A percentile compares a stretch with the other conserved stretches of the same genome.
phyloP scores from a whole-genome alignment of 352 stramenopile species.

The Pythium rhizo-oryzae region DNA sequence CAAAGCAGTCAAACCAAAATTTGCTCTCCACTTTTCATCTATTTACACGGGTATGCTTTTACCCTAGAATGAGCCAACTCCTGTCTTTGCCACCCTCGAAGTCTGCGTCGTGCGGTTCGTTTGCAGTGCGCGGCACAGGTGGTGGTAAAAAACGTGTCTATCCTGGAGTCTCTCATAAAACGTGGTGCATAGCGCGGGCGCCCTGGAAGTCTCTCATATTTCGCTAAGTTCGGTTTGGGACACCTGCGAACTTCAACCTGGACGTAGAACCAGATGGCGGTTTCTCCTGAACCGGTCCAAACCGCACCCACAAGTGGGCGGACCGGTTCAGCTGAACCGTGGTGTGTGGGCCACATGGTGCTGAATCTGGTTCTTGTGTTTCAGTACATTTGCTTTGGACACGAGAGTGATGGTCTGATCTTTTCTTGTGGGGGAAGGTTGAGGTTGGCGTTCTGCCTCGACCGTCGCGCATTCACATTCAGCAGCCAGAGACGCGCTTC shows the following conservation, averaged over 20 bases:
- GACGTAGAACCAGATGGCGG: neutral
- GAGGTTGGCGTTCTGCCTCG: conserved; percentile 4
- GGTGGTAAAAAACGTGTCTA: conserved; percentile 9
- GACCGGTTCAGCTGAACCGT: neutral
- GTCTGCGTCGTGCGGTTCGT: conserved; percentile 12
- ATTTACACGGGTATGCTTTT: neutral
- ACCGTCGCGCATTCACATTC: conserved; percentile 17
- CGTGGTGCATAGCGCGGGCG: neutral
- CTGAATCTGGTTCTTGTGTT: neutral
- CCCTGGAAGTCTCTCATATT: conserved; percentile 1
- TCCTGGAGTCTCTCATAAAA: conserved; percentile 17
- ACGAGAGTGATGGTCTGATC: conserved; percentile 25
- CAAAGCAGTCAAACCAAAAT: no score
- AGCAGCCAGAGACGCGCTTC: neutral
- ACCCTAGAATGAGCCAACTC: neutral
- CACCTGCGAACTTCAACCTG: conserved; percentile 7
- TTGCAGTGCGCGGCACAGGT: conserved; percentile 12
- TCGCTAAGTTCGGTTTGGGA: conserved; percentile 10
- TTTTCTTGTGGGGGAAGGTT: conserved; percentile 8
- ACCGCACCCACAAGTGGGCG: neutral
- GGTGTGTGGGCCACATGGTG: conserved; percentile 17
- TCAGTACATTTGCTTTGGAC: neutral
- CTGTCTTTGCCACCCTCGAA: conserved; percentile 16
- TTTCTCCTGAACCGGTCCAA: neutral
- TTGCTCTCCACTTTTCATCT: neutral